Evolutionary conservation across 768 basidiomycete species (phyloP).

Genomic region (Cystofilobasidium bisporidii): DNA sequence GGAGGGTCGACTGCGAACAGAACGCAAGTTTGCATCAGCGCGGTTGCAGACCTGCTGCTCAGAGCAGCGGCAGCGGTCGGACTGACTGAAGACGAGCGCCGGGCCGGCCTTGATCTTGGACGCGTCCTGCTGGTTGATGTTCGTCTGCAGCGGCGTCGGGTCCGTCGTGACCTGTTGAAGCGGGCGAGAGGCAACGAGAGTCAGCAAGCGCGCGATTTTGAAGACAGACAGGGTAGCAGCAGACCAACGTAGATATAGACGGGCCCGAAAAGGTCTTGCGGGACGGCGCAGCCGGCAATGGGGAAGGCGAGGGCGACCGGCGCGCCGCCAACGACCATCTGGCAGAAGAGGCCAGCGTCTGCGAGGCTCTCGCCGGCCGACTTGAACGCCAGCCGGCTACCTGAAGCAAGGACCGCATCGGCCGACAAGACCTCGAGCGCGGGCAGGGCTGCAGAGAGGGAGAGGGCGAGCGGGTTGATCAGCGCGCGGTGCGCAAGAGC

Average conservation of each 20-base stretch:
- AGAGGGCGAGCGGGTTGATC: too few relatives aligned
- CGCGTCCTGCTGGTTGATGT: conserved; percentile 30
- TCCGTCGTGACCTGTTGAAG: background rate
- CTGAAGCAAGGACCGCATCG: conserved; percentile 21
- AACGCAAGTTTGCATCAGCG: background rate
- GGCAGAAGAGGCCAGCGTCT: conserved; percentile 29
- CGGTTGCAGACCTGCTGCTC: background rate
- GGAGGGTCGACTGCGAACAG: background rate
- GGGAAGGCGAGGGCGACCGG: conserved; percentile 29
- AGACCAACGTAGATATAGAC: conserved; percentile 24
- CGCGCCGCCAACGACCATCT: conserved; percentile 32
- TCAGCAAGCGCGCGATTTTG: background rate
- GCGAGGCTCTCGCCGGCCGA: conserved; percentile 11
- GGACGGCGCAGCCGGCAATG: conserved; percentile 30
- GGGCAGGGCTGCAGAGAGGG: conserved; percentile 27
- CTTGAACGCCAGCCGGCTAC: conserved; percentile 25
- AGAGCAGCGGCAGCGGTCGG: background rate
- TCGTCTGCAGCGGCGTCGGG: conserved; percentile 25
- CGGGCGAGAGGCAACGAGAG: background rate
- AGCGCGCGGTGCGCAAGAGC: background rate
- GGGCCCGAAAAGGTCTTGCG: conserved; percentile 21
- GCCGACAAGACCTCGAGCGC: conserved; percentile 21
- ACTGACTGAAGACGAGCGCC: conserved; percentile 8
- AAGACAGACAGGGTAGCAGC: background rate
- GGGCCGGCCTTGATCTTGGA: conserved; percentile 28